phyloP scores from a whole-genome alignment of 2,329 filamentous ascomycete species.

The Ustulina deusta region DNA sequence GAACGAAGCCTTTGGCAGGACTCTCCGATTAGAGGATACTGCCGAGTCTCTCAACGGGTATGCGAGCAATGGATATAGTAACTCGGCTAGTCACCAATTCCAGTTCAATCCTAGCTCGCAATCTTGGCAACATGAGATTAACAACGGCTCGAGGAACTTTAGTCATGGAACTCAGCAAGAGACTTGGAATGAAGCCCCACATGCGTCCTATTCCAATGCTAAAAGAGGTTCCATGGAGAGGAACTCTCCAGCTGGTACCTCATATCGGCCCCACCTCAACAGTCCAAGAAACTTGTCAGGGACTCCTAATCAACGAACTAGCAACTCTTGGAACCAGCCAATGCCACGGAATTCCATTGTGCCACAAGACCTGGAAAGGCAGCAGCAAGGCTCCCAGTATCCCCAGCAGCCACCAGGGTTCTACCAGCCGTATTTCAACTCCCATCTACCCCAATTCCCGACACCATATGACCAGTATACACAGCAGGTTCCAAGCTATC shows the following conservation, averaged over 20 bases:
- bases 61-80: constrained; percentile 42
- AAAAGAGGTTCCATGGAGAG: constrained; percentile 57
- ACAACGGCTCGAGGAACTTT: constrained; percentile 36
- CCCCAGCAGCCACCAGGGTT: constrained; percentile 48
- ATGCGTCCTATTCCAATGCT: constrained; percentile 41
- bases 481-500: constrained; percentile 52
- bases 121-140: constrained; percentile 57
- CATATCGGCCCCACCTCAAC: constrained; percentile 49
- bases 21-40: constrained; percentile 52
- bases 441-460: constrained; percentile 54
- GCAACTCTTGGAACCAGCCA: constrained; percentile 57
- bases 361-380: constrained; percentile 55
- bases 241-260: constrained; percentile 52
- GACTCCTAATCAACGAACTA: constrained; percentile 49
- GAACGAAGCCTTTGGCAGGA: constrained; percentile 51
- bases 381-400: constrained; percentile 52
- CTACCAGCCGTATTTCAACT: constrained; percentile 54
- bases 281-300: constrained; percentile 50
- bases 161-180: constrained; percentile 50
- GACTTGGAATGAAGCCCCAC: constrained; percentile 50
- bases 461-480: constrained; percentile 54
- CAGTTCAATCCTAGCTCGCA: constrained; percentile 62
- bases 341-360: constrained; percentile 53
- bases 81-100: constrained; percentile 53
- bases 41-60: constrained; percentile 41